A percentile compares a stretch with the other conserved stretches of the same genome.
Evolutionary conservation across 116 monocot genomes (phyloP).

Genomic region (Papilionanthe hybrid): DNA sequence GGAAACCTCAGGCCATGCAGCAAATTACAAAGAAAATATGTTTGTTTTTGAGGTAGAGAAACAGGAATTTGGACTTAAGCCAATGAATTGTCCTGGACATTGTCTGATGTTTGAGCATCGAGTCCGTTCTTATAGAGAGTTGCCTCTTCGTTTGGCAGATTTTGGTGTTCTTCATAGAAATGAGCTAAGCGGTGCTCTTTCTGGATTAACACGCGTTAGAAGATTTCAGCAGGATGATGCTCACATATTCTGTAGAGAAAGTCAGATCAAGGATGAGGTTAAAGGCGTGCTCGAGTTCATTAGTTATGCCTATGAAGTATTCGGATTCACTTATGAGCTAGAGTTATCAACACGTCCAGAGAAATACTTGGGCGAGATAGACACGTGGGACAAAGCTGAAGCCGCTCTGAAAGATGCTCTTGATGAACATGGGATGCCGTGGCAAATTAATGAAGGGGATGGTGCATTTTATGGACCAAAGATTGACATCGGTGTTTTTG

Average conservation of each 20-base stretch:
- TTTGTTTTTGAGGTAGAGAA: conserved; percentile 99
- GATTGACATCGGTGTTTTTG: conserved; percentile 95
- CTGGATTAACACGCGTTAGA: conserved; percentile 95
- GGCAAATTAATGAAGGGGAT: conserved; percentile 97
- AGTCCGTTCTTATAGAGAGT: conserved; percentile 98
- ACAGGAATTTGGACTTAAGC: conserved; percentile 97
- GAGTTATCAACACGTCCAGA: conserved; percentile 89
- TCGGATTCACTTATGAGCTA: conserved; percentile 75
- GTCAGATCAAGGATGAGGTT: conserved; percentile 80
- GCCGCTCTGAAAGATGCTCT: conserved; percentile 79
- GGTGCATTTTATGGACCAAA: conserved; percentile 99
- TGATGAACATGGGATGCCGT: conserved; percentile 77
- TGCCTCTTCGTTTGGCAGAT: conserved; percentile 93
- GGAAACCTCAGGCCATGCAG: conserved; percentile 98
- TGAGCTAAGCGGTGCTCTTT: conserved; percentile 95
- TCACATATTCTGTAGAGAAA: conserved; percentile 94
- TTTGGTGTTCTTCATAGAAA: conserved; percentile 98
- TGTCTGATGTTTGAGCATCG: conserved; percentile 96
- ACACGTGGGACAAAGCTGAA: conserved; percentile 95
- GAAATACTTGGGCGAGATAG: conserved; percentile 85
- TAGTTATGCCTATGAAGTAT: conserved; percentile 52
- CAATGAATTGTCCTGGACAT: conserved; percentile 99
- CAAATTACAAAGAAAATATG: conserved; percentile 99
- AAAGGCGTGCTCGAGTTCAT: conserved; percentile 63
- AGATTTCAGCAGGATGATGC: conserved; percentile 99